Percentiles rank a stretch among this genome's conserved stretches.
phyloP scores from a whole-genome alignment of 352 stramenopile species.

The Blastocystis sp. region DNA sequence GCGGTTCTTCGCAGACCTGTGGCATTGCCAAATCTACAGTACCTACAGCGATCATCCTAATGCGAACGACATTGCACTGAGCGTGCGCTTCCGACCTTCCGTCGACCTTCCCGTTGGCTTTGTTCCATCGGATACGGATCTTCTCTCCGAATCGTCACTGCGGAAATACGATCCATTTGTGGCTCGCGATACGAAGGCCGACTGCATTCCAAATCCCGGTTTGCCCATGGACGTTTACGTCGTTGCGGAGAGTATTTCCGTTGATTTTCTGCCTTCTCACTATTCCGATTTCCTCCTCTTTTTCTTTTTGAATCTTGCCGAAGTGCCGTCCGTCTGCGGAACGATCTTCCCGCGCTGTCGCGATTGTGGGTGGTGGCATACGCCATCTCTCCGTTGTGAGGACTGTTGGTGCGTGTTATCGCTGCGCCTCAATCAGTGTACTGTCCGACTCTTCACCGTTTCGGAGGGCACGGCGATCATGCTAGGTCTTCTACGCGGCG shows the following conservation, averaged over 20 bases:
- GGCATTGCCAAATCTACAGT: neutral
- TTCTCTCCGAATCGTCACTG: neutral
- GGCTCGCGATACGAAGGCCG: neutral
- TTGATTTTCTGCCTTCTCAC: neutral
- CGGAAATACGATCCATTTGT: neutral
- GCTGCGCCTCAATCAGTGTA: neutral
- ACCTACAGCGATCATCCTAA: neutral
- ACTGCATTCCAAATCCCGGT: conserved; percentile 10
- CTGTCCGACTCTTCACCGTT: neutral
- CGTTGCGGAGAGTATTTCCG: neutral
- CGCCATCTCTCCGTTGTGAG: neutral
- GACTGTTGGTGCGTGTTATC: conserved; percentile 35
- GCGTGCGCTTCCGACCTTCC: neutral
- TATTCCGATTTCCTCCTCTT: conserved; percentile 20
- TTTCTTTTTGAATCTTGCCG: conserved; percentile 49
- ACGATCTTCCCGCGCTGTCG: neutral
- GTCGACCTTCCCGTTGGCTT: neutral
- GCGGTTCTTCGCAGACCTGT: conserved; percentile 2
- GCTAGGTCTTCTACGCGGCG: neutral
- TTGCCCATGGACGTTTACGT: conserved; percentile 15
- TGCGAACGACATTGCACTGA: neutral
- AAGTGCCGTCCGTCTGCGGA: conserved; percentile 2
- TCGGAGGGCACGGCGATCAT: neutral
- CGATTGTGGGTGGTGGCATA: neutral
- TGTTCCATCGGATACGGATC: neutral